Evolutionary conservation across 768 basidiomycete genomes (phyloP), one percentile per base, ranked within the genome.

Genomic region (Russula compacta): DNA sequence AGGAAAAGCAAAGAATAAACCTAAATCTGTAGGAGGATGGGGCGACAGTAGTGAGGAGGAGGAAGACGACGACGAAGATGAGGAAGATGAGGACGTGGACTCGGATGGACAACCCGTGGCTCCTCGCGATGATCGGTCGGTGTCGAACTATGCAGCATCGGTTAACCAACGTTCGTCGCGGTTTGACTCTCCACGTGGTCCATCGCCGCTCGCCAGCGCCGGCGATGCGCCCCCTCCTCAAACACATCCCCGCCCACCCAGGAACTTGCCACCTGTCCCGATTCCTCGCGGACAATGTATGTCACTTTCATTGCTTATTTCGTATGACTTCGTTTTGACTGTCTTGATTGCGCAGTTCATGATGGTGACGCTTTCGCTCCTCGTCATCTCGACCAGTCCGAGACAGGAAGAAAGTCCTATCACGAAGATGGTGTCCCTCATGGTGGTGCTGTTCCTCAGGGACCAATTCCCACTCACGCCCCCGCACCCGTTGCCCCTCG

Each of bases 11-110:
- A 72, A 67, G 66, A 76, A 74, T n/a, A 78, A 80, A 67, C 76
- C 79, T 19, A 71, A 74, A 36, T 75, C 71, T 53, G 56, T 63
- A 11, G 71, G 73, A 6, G 77, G 76, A 15, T 83, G 83, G 81
- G 79, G 76, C 44, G 87, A 85, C 67, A 89, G 87, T 67, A 88
- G 87, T 58, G 89, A 90, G 29, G 88, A 89, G 57, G 90, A 92
- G 46, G 89, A 89, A 6, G 61, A 95, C 2, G 82, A 86, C 69
- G 77, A 89, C 69, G 78, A 86, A 0, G 83, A 84, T 0, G 83
- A 86, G 0, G 86, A 85, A 0, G 83, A 85, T 12, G 78, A 76
- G 14, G 78, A 88, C 8, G 84, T 77, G 6, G 85, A 87, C 68
- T 87, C 85, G 4, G 86, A 87, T 64, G 76, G 63, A 0, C 76